Percentiles rank a stretch among this genome's conserved stretches.
These are phyloP conservation scores for Elsinoe fawcettii DNA, from an alignment of 2,329 filamentous ascomycete genomes.

Conservation along the genomic window DNA sequence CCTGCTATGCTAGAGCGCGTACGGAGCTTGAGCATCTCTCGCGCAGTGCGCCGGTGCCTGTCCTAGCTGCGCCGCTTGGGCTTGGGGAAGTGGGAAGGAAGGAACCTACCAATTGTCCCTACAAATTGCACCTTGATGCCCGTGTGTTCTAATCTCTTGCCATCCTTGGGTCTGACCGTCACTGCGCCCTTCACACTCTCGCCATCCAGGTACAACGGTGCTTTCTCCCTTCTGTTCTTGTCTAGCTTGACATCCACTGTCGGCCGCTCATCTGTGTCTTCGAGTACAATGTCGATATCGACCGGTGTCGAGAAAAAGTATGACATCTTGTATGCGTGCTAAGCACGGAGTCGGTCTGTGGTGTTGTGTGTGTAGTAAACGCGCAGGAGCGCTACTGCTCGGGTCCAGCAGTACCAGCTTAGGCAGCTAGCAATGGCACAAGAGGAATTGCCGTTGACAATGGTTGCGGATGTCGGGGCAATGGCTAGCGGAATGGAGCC, in stretches of 20 bases:
- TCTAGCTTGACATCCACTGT: slow-evolving; percentile 98
- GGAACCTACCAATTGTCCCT: slow-evolving; percentile 75
- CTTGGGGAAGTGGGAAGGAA: neutral
- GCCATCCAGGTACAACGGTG: slow-evolving; percentile 93
- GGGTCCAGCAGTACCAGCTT: too few species aligned
- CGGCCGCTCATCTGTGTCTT: slow-evolving; percentile 85
- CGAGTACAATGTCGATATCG: slow-evolving; percentile 97
- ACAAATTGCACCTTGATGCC: slow-evolving; percentile 99
- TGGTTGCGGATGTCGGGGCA: neutral
- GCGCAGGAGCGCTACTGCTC: neutral
- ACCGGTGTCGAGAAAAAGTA: slow-evolving; percentile 98
- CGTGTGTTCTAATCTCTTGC: slow-evolving; percentile 93
- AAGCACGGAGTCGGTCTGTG: too few species aligned
- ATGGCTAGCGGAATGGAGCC: neutral
- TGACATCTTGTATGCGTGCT: too few species aligned
- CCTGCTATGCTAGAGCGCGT: neutral
- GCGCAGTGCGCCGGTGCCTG: neutral
- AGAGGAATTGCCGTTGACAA: neutral
- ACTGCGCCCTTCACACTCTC: slow-evolving; percentile 96
- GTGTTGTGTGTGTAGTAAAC: neutral
- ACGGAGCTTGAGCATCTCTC: neutral
- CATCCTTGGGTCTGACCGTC: slow-evolving; percentile 92
- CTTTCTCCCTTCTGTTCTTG: slow-evolving; percentile 95
- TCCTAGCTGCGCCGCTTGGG: neutral
- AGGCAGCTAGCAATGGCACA: neutral